phyloP scores from a whole-genome alignment of 768 basidiomycete genomes.

The Filobasidium floriforme region DNA sequence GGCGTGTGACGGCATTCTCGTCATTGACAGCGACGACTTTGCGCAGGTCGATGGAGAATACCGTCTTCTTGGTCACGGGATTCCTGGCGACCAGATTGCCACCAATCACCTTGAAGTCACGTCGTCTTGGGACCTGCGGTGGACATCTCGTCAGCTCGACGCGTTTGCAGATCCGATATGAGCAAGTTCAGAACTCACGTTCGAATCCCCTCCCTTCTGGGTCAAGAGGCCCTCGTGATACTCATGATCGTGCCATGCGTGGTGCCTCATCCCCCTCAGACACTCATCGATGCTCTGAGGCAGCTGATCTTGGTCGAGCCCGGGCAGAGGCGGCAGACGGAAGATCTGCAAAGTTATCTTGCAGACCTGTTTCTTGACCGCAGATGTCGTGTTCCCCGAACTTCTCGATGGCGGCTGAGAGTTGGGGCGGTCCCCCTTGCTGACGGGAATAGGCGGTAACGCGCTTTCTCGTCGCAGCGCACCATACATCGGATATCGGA shows the following conservation, averaged over 20 bases:
- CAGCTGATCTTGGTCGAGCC: slow-evolving; percentile 64
- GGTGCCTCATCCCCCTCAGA: slow-evolving; percentile 73
- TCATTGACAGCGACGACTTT: slow-evolving; percentile 72
- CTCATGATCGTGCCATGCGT: slow-evolving; percentile 86
- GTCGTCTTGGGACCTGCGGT: slow-evolving; percentile 58
- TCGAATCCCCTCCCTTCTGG: slow-evolving; percentile 87
- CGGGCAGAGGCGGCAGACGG: slow-evolving; percentile 79
- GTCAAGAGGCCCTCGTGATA: slow-evolving; percentile 90
- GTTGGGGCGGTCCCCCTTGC: slow-evolving; percentile 22
- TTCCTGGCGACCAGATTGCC: slow-evolving; percentile 65
- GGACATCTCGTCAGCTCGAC: slow-evolving; percentile 46
- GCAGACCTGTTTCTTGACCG: slow-evolving; percentile 62
- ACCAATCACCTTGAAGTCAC: slow-evolving; percentile 58
- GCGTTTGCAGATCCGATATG: background rate
- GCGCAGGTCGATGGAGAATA: slow-evolving; percentile 80
- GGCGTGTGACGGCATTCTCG: slow-evolving; percentile 49
- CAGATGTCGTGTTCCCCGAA: slow-evolving; percentile 21
- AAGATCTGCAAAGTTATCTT: slow-evolving; percentile 86
- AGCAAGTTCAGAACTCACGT: slow-evolving; percentile 51
- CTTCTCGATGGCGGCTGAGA: slow-evolving; percentile 7
- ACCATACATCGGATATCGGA: slow-evolving; percentile 45
- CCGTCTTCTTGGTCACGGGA: slow-evolving; percentile 83
- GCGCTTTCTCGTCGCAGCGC: background rate
- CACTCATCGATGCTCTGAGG: slow-evolving; percentile 92
- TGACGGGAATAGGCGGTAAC: background rate